Base-by-base conservation (phyloP, 2,329 filamentous ascomycete species). In the Fusarium citri region DNA sequence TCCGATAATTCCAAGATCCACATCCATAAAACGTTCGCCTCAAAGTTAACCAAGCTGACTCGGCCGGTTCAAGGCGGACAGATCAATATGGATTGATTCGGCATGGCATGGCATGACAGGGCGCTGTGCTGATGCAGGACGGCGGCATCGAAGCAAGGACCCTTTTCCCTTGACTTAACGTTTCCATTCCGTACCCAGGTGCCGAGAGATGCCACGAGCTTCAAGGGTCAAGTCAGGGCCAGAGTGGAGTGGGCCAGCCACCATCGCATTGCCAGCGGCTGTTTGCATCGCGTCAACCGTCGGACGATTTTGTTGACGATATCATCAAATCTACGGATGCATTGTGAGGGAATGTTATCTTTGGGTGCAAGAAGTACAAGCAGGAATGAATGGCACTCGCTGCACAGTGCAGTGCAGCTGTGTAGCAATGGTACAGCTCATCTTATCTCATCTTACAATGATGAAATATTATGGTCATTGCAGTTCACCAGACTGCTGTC, bases 261-360 rank as follows among this genome's bases (percentile, higher is more conserved):
- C 68, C 26, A 53, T 41, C 31, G 30, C 49, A 62, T 55, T 66
- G 70, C 68, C 64, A 56, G 68, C 66, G 62, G 47, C 59, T 61
- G 57, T 62, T 59, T 74, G 64, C 72, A 75, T 71, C 69, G 65
- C 73, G 74, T 71, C 69, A 64, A 62, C 28, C 55, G 72, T 75
- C 73, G 72, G 73, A 64, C 72, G 68, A 75, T 68, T 54, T 43
- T 72, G 65, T 61, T 60, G 68, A 66, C 66, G 49, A 56, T 41
- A 60, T 65, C 58, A 51, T 65, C 61, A 55, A 58, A 41, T 30
- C 41, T 10, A 31, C 20, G 20, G 41, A 46, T 28, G 42, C 49
- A 50, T 18, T 37, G 18, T n/a, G n/a, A n/a, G 50, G 53, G 61
- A 10, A 48, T 30, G 20, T 59, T 28, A 53, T 18, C 48, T 23